A percentile compares a stretch with the other conserved stretches of the same genome.
These are phyloP conservation scores for Lactuca sativa DNA, from an alignment of 129 eudicot genomes.

Conservation along the genomic window DNA sequence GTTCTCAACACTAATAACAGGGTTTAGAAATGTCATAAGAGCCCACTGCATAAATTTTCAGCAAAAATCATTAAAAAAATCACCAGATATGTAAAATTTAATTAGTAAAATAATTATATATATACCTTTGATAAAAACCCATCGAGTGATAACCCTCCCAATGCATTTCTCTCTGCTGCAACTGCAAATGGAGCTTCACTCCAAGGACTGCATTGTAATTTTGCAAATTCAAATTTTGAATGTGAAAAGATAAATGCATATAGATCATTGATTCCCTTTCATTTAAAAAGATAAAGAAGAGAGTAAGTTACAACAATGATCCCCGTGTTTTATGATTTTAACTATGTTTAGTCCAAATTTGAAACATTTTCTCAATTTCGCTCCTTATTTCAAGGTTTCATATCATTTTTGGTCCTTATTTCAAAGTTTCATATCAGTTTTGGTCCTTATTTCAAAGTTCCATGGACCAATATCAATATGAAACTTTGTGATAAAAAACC, in stretches of 20 bases:
- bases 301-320: not conserved
- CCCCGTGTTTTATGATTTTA: not conserved
- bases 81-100: not conserved
- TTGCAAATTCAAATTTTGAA: conserved; percentile 6
- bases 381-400: no score
- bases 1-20: conserved; percentile 80
- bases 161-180: conserved; percentile 76
- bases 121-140: conserved; percentile 83
- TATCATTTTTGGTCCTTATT: no score
- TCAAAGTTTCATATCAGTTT: no score
- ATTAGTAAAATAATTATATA: not conserved
- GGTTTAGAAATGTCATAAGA: conserved; percentile 89
- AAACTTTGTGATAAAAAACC: no score
- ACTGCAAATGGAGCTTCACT: conserved; percentile 76
- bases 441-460: not conserved
- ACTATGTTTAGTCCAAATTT: not conserved
- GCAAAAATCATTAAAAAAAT: not conserved
- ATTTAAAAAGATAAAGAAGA: not conserved
- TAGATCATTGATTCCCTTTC: not conserved
- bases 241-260: not conserved
- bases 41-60: conserved; percentile 73
- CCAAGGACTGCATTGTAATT: conserved; percentile 71
- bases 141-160: conserved; percentile 82
- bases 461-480: not conserved
- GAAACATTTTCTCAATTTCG: not conserved